Evolutionary conservation across 2,329 filamentous ascomycete species (phyloP).

Genomic region (Diaporthe citriasiana): DNA sequence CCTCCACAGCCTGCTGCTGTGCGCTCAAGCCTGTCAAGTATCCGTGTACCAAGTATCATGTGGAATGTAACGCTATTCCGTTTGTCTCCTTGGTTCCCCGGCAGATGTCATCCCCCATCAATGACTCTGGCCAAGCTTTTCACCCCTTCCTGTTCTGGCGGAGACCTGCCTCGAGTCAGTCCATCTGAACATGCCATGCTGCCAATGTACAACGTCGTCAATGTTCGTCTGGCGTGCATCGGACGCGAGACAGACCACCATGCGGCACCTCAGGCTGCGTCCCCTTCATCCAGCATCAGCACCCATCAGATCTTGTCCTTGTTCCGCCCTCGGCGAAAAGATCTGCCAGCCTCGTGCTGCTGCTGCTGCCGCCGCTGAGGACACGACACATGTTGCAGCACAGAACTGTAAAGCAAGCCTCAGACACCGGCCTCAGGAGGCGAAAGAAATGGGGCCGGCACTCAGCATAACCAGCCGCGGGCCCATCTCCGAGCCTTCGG

Average conservation of each 20-base stretch:
- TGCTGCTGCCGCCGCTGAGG: background rate
- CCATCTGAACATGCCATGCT: conserved; percentile 3
- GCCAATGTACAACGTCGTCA: background rate
- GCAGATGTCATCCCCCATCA: background rate
- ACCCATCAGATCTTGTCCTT: background rate
- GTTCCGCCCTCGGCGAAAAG: background rate
- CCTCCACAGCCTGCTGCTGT: conserved; percentile 15
- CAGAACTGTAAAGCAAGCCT: background rate
- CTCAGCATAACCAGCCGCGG: conserved; percentile 29
- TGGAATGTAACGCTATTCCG: background rate
- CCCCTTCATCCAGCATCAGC: background rate
- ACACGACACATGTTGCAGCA: background rate
- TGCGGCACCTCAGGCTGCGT: background rate
- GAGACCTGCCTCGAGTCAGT: conserved; percentile 4
- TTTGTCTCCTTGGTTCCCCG: background rate
- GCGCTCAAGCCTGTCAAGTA: background rate
- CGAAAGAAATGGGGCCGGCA: conserved; percentile 28
- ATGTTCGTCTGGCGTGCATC: background rate
- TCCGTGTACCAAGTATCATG: background rate
- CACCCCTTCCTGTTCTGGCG: background rate
- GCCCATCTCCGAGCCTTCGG: conserved; percentile 29
- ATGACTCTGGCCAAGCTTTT: conserved; percentile 11
- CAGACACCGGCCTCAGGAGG: background rate
- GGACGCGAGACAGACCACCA: background rate
- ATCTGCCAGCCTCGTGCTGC: background rate